A percentile compares a stretch with the other conserved stretches of the same genome.
Evolutionary conservation across 179 eudicot species (phyloP).

Genomic region (Corrigiola litoralis): DNA sequence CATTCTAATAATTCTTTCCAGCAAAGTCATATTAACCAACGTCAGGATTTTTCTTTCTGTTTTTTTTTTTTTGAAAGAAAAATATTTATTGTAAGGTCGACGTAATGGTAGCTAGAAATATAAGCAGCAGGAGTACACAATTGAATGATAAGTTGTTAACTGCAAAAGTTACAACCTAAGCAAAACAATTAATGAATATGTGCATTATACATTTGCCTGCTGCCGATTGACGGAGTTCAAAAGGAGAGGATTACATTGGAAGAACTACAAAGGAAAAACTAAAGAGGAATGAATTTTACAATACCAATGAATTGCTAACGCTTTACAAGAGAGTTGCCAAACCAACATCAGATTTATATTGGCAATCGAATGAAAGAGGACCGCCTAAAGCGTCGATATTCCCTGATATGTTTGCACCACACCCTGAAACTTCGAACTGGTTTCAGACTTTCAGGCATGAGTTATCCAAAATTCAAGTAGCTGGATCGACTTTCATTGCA

Average conservation of each 20-base stretch:
- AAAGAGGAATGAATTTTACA: constrained; percentile 33
- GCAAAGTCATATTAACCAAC: too few species aligned
- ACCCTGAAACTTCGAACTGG: constrained; percentile 10
- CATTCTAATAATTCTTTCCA: too few species aligned
- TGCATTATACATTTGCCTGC: constrained; percentile 14
- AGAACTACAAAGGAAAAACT: neutral
- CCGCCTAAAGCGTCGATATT: neutral
- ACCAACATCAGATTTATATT: constrained; percentile 5
- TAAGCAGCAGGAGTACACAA: too few species aligned
- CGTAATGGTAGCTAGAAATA: too few species aligned
- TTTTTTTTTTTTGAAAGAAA: too few species aligned
- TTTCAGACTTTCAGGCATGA: neutral
- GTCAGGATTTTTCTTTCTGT: too few species aligned
- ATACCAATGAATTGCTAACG: constrained; percentile 21
- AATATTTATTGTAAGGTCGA: too few species aligned
- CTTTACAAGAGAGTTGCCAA: constrained; percentile 28
- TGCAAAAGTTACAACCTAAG: neutral
- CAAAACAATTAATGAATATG: constrained; percentile 9
- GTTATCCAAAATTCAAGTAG: constrained; percentile 20
- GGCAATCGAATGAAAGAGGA: constrained; percentile 11
- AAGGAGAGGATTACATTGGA: neutral
- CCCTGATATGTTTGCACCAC: neutral
- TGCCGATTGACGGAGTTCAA: neutral
- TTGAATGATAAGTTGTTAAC: too few species aligned
- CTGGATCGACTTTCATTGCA: constrained; percentile 17